These are phyloP conservation scores for Myxozyma sirexii DNA, from an alignment of 805 yeast genomes.

Conservation along the genomic window DNA sequence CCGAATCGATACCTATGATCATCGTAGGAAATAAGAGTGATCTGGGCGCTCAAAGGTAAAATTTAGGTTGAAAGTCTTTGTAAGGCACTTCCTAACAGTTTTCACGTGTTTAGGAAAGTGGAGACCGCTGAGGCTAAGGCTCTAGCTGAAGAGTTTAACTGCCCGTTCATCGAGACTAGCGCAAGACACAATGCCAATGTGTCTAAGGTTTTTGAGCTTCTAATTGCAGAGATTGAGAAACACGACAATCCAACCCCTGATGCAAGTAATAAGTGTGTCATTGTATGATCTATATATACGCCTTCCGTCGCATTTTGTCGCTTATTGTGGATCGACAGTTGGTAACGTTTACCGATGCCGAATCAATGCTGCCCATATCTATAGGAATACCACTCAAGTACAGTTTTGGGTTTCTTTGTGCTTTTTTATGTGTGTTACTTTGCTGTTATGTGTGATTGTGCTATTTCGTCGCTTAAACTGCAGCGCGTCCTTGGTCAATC, in stretches of 20 bases:
- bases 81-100: conserved; percentile 39
- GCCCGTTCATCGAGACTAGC: conserved; percentile 80
- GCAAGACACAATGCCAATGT: conserved; percentile 74
- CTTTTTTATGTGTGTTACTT: background rate
- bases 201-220: conserved; percentile 57
- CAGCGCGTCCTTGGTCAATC: background rate
- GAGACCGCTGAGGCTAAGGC: conserved; percentile 56
- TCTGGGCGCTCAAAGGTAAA: conserved; percentile 66
- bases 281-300: conserved; percentile 11
- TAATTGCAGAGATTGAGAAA: conserved; percentile 64
- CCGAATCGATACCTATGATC: conserved; percentile 73
- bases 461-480: background rate
- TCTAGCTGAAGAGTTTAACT: conserved; percentile 65
- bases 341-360: background rate
- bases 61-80: conserved; percentile 31
- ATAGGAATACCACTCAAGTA: background rate
- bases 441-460: background rate
- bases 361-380: background rate
- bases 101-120: conserved; percentile 65
- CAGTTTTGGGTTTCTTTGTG: background rate
- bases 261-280: conserved; percentile 18
- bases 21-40: conserved; percentile 79
- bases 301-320: background rate
- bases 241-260: conserved; percentile 55
- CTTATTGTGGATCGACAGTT: background rate